phyloP scores from a whole-genome alignment of 257 asterid species.

The Solanum dulcamara region DNA sequence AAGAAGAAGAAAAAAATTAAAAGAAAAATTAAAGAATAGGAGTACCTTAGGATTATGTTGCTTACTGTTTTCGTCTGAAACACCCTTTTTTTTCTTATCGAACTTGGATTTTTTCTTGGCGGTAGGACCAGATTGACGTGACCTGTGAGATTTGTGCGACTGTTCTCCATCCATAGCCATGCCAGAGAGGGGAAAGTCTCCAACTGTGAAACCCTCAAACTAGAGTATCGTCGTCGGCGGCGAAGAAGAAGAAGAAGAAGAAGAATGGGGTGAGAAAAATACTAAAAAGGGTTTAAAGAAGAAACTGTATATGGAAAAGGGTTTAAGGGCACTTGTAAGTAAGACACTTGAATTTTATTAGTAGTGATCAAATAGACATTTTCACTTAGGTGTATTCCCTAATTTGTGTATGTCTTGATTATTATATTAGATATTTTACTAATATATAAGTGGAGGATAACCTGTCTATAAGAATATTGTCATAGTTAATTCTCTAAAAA shows the following conservation, averaged over 20 bases:
- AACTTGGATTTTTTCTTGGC: slow-evolving; percentile 59
- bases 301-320: neutral
- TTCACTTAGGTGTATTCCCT: no score
- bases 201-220: neutral
- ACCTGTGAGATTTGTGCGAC: slow-evolving; percentile 70
- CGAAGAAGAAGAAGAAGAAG: neutral
- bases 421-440: no score
- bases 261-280: neutral
- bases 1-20: neutral
- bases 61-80: slow-evolving; percentile 25
- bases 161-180: slow-evolving; percentile 26
- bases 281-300: neutral
- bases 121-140: slow-evolving; percentile 66
- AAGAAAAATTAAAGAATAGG: neutral
- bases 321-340: neutral
- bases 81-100: slow-evolving; percentile 35
- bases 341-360: no score
- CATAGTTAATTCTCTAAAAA: no score
- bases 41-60: slow-evolving; percentile 31
- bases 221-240: neutral
- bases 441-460: no score
- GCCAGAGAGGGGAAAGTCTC: neutral
- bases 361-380: no score
- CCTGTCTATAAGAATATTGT: no score
- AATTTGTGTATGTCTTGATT: no score